Evolutionary conservation across 108 stramenopile species (phyloP).

Genomic region (Phaeodactylum tricornutum): DNA sequence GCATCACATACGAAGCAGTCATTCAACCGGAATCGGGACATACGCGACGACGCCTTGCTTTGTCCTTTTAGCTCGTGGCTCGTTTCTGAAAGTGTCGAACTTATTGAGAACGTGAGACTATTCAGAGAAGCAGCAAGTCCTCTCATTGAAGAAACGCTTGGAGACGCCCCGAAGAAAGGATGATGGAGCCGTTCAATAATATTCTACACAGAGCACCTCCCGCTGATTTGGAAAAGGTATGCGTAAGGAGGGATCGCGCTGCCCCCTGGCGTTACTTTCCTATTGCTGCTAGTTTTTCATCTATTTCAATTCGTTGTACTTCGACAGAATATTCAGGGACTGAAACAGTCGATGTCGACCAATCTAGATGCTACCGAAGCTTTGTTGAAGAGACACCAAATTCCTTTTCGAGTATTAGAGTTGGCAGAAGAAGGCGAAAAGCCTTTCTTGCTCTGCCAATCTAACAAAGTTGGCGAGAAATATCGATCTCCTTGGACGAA

Average conservation of each 20-base stretch:
- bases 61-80: too few species aligned
- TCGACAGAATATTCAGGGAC: background rate
- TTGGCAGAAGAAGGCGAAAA: conserved; percentile 11
- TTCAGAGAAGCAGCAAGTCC: too few species aligned
- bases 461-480: conserved; percentile 29
- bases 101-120: too few species aligned
- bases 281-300: background rate
- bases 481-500: conserved; percentile 57
- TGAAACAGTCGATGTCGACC: background rate
- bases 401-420: conserved; percentile 2
- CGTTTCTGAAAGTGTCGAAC: too few species aligned
- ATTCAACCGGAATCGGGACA: too few species aligned
- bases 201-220: conserved; percentile 23
- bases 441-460: conserved; percentile 27
- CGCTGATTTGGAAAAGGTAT: conserved; percentile 25
- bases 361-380: background rate
- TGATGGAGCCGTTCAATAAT: too few species aligned
- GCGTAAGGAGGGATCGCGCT: background rate
- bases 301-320: background rate
- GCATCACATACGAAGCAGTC: too few species aligned
- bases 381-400: background rate
- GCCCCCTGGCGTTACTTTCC: conserved; percentile 5
- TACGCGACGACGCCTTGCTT: too few species aligned
- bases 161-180: too few species aligned
- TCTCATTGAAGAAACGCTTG: too few species aligned